phyloP scores from a whole-genome alignment of 1,139 yeast species.

The Pichia sp. region DNA sequence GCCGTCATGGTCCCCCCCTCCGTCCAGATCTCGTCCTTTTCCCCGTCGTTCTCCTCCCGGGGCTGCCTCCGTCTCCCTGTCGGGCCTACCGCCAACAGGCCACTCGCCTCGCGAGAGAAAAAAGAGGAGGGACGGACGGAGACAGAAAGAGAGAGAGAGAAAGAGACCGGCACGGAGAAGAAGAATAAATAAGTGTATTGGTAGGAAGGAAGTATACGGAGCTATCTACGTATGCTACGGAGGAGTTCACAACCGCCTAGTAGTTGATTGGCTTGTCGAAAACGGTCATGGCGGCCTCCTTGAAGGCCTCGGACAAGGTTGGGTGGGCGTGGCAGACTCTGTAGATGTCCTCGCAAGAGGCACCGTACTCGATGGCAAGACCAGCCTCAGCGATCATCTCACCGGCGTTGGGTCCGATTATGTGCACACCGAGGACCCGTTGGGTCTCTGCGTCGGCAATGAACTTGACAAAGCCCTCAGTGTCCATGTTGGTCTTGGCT shows the following conservation, averaged over 20 bases:
- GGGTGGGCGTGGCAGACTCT: constrained; percentile 99
- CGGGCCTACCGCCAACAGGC: not conserved
- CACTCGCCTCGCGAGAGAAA: constrained; percentile 2
- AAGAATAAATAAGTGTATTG: not conserved
- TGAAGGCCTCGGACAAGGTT: constrained; percentile 94
- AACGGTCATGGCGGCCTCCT: constrained; percentile 95
- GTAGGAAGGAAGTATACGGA: not conserved
- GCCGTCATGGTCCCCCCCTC: too few relatives aligned
- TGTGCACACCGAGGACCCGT: constrained; percentile 93
- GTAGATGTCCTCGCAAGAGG: constrained; percentile 95
- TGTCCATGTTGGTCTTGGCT: constrained; percentile 96
- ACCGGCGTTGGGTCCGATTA: constrained; percentile 97
- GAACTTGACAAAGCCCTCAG: constrained; percentile 96
- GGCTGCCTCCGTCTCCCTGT: not conserved
- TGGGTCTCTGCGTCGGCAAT: constrained; percentile 96
- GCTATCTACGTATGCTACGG: too few relatives aligned
- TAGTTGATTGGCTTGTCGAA: constrained; percentile 56
- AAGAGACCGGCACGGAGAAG: not conserved
- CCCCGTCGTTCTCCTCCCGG: not conserved
- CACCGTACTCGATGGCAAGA: constrained; percentile 97
- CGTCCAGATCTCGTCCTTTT: not conserved
- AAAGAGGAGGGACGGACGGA: not conserved
- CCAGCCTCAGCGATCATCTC: constrained; percentile 99
- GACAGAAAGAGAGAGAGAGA: not conserved
- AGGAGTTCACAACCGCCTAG: too few relatives aligned